Percentiles rank a stretch among this genome's conserved stretches.
phyloP scores from a whole-genome alignment of 2,329 filamentous ascomycete species.

The Cladobotryum protrusum region DNA sequence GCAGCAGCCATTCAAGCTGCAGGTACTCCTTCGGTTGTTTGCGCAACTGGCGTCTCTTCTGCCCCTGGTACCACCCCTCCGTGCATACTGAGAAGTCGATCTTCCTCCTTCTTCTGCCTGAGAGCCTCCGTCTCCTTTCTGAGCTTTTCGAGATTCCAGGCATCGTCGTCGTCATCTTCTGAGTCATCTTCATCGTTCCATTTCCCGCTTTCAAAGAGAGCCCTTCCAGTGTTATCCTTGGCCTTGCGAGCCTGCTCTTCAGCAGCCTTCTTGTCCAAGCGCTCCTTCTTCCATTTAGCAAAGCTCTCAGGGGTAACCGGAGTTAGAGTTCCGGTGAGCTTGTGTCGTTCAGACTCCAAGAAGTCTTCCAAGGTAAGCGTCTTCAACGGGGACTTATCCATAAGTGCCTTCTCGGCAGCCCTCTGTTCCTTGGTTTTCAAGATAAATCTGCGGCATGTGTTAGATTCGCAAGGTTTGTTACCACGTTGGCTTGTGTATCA shows the following conservation, averaged over 20 bases:
- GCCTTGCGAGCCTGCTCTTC: conserved; percentile 84
- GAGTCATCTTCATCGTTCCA: conserved; percentile 68
- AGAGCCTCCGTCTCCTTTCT: conserved; percentile 78
- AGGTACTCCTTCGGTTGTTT: conserved; percentile 10
- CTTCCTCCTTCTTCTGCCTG: conserved; percentile 69
- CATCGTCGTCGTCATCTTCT: conserved; percentile 58
- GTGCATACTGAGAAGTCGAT: conserved; percentile 43
- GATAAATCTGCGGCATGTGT: conserved; percentile 60
- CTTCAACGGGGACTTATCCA: conserved; percentile 93
- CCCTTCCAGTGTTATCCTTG: conserved; percentile 92
- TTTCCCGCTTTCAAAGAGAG: conserved; percentile 93
- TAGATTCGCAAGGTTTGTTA: conserved; percentile 54
- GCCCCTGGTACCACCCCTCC: conserved; percentile 12
- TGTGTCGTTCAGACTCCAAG: conserved; percentile 91
- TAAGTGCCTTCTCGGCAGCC: conserved; percentile 86
- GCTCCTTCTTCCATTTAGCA: conserved; percentile 94
- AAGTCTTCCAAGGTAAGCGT: conserved; percentile 97
- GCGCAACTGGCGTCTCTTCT: conserved; percentile 1
- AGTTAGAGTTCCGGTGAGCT: conserved; percentile 83
- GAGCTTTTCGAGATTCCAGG: conserved; percentile 77
- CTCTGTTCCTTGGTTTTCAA: conserved; percentile 97
- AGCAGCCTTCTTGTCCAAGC: conserved; percentile 89
- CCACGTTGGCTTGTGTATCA: background rate
- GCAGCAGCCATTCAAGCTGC: conserved; percentile 12
- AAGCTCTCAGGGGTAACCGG: conserved; percentile 91